phyloP scores from a whole-genome alignment of 495 filamentous ascomycete species.

The Aspergillus nanangensis region DNA sequence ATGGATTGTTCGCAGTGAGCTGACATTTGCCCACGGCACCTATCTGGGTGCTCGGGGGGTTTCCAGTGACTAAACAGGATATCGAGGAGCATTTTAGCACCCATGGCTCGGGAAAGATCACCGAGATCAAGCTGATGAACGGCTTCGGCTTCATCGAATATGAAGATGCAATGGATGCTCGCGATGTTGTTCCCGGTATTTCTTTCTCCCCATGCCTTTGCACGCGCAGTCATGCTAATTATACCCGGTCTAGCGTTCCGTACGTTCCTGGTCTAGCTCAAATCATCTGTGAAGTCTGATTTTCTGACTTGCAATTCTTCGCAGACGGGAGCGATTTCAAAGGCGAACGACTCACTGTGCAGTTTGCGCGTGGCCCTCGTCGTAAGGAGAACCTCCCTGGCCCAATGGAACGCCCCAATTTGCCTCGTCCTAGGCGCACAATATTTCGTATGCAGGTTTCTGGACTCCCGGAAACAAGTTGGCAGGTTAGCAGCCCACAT shows the following conservation, averaged over 20 bases:
- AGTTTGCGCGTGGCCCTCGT: constrained; percentile 93
- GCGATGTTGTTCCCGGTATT: constrained; percentile 95
- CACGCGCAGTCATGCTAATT: constrained; percentile 15
- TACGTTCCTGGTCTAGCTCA: too few relatives aligned
- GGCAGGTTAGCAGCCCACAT: constrained; percentile 91
- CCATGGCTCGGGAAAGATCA: constrained; percentile 94
- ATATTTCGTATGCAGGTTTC: constrained; percentile 94
- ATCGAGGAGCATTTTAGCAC: constrained; percentile 93
- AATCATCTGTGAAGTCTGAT: too few relatives aligned
- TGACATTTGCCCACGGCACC: constrained; percentile 24
- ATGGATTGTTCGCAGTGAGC: constrained; percentile 16
- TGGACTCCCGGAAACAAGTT: constrained; percentile 98
- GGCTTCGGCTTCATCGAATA: constrained; percentile 99
- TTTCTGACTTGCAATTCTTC: too few relatives aligned
- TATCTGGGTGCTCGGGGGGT: constrained; percentile 16
- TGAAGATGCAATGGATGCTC: constrained; percentile 93
- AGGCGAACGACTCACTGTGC: constrained; percentile 92
- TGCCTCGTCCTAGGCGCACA: constrained; percentile 90
- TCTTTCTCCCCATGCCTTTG: not conserved
- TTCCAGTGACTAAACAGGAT: constrained; percentile 86
- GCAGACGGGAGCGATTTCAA: constrained; percentile 97
- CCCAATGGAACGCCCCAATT: constrained; percentile 61
- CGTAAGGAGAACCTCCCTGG: constrained; percentile 72
- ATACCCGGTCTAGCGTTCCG: constrained; percentile 42
- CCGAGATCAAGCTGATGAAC: constrained; percentile 99